Percentiles rank a stretch among this genome's conserved stretches.
Evolutionary conservation across 768 basidiomycete species (phyloP).

Genomic region (Rhodosporidiobolus sp.): DNA sequence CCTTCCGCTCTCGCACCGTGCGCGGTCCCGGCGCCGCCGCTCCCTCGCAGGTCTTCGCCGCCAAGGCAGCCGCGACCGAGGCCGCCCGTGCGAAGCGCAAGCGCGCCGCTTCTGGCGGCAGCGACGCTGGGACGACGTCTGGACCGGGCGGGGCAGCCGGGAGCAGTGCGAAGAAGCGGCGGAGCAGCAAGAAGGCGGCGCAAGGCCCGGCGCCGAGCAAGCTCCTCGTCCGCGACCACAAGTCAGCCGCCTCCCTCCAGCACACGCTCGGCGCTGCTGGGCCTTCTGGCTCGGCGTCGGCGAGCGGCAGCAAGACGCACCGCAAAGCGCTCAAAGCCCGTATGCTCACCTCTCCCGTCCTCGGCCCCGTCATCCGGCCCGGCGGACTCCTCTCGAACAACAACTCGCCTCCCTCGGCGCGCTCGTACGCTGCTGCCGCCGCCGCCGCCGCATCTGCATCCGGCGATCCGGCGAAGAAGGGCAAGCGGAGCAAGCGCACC

Average conservation of each 20-base stretch:
- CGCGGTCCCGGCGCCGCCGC: conserved; percentile 2
- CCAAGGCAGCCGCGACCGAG: conserved; percentile 25
- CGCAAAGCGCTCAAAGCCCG: conserved; percentile 16
- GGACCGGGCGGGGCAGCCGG: not conserved
- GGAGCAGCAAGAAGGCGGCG: not conserved
- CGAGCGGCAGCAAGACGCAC: no score
- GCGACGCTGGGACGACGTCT: not conserved
- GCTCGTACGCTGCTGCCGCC: not conserved
- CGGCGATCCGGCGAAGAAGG: not conserved
- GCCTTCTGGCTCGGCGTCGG: not conserved
- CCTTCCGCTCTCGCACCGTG: conserved; percentile 39
- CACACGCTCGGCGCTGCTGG: conserved; percentile 24
- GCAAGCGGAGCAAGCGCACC: conserved; percentile 12
- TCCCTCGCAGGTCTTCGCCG: conserved; percentile 25
- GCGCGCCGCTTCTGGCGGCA: conserved; percentile 1
- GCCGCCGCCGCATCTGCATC: not conserved
- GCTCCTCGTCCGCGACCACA: conserved; percentile 29
- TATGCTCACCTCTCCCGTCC: conserved; percentile 32
- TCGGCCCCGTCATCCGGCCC: conserved; percentile 13
- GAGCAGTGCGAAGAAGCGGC: not conserved
- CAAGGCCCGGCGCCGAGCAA: not conserved
- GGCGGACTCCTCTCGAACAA: not conserved
- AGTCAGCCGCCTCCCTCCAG: conserved; percentile 12
- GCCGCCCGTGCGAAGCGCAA: not conserved
- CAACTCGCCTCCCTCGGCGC: not conserved